Evolutionary conservation across 257 asterid species (phyloP), one percentile per base, ranked within the genome.

Genomic region (Rubia yunnanensis): DNA sequence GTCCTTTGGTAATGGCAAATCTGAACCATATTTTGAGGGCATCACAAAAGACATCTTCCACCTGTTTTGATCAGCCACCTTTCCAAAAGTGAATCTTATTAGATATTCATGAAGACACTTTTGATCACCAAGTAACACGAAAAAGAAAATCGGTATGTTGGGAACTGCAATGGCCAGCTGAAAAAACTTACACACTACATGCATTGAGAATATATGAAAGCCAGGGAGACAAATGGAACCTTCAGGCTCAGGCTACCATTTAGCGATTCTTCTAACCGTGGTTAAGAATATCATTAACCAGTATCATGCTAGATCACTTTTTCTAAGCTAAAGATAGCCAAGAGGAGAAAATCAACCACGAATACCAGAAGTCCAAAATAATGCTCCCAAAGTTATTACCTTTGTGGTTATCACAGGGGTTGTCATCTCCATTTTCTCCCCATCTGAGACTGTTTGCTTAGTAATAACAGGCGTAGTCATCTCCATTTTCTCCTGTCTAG

Each of bases 391-490:
- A 27, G 28, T 24, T 1, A 62, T 70, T 80, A 91, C 96, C 91
- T 66, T 79, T 74, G 67, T 83, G 50, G 95, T 91, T 56, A 91
- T 82, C 56, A 88, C 96, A 35, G 96, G 95, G 62, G 96, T 88
- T 57, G 92, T 88, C 98, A 91, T 88, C 59, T 84, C 98, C 98
- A 88, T 83, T 77, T 76, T 86, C 85, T 80, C 86, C 64, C 96
- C 95, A 14, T 78, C 79, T 3, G 83, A 68, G 67, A 82, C 72
- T 27, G 44, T n/a, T 76, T 65, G 76, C 70, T 88, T 83, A 65
- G 92, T 88, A 73, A 80, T 73, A 70, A 88, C 94, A 23, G 98
- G 98, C 13, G 94, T 83, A 6, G 96, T 88, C 98, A 88, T 91
- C 79, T 84, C 90, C 96, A 88, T 91, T 71, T 77, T 77, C 86